A percentile compares a stretch with the other conserved stretches of the same genome.
These are phyloP conservation scores for Pseudogymnoascus sp. DNA, from an alignment of 2,329 filamentous ascomycete species.

Conservation along the genomic window DNA sequence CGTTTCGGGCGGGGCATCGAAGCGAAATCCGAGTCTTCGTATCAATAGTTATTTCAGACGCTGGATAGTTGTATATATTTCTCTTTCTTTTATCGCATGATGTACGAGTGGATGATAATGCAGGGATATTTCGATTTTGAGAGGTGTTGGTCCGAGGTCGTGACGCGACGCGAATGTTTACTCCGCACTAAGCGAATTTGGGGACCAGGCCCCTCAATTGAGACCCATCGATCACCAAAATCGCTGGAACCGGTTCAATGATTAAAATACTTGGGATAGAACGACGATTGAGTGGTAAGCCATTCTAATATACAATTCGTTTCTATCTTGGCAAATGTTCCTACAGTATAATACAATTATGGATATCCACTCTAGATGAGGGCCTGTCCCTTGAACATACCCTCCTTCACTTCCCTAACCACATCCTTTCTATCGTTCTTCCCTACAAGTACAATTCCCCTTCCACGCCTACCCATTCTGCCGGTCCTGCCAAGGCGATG, in stretches of 20 bases:
- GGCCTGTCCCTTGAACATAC: slow-evolving; percentile 75
- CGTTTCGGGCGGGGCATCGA: slow-evolving; percentile 30
- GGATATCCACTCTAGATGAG: slow-evolving; percentile 48
- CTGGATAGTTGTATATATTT: slow-evolving; percentile 8
- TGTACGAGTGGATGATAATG: background rate
- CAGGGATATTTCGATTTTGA: slow-evolving; percentile 4
- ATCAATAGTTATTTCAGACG: background rate
- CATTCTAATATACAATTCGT: background rate
- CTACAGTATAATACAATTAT: slow-evolving; percentile 9
- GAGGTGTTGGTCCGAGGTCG: background rate
- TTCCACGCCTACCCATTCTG: slow-evolving; percentile 82
- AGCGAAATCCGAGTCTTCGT: background rate
- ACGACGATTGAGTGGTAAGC: background rate
- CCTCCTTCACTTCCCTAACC: slow-evolving; percentile 84
- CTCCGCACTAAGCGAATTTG: slow-evolving; percentile 5
- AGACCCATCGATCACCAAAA: background rate
- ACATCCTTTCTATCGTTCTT: slow-evolving; percentile 85
- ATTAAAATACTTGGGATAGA: background rate
- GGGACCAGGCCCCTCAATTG: background rate
- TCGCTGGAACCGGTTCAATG: no score
- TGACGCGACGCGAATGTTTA: slow-evolving; percentile 13
- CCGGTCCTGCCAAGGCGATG: slow-evolving; percentile 88
- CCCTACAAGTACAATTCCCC: slow-evolving; percentile 84
- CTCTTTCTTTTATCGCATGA: background rate
- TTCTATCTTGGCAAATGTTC: background rate